Percentiles rank a stretch among this genome's conserved stretches.
Conservation (phyloP, 805 yeast species). For the Ogataea thermomethanolica region DNA sequence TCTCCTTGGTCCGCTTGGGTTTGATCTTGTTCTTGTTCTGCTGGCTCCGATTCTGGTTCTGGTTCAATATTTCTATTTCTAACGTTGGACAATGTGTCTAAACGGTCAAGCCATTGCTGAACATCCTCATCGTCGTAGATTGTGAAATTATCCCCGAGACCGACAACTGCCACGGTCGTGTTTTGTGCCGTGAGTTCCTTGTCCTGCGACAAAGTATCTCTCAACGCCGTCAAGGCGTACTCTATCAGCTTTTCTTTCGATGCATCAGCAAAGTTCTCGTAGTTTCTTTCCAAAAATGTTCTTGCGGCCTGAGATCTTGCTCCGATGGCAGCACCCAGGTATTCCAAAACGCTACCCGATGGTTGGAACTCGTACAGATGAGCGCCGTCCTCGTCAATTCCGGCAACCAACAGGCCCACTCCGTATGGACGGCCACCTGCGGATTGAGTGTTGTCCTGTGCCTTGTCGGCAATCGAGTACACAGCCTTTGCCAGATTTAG, state of each 20-base stretch:
- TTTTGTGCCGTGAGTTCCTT: conserved; percentile 81
- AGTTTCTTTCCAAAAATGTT: conserved; percentile 87
- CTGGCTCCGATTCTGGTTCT: conserved; percentile 30
- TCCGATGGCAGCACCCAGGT: conserved; percentile 93
- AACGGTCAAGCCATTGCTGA: conserved; percentile 72
- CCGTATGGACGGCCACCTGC: conserved; percentile 98
- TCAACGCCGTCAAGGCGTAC: conserved; percentile 83
- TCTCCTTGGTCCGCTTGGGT: conserved; percentile 11
- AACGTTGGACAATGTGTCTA: conserved; percentile 62
- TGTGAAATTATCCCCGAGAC: conserved; percentile 64
- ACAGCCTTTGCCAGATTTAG: conserved; percentile 82
- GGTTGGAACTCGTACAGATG: conserved; percentile 95
- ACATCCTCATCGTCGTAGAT: conserved; percentile 86
- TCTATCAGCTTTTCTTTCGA: conserved; percentile 71
- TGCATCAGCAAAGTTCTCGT: conserved; percentile 60
- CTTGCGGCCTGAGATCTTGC: conserved; percentile 98
- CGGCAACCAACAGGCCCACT: conserved; percentile 87
- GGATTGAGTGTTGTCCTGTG: conserved; percentile 93
- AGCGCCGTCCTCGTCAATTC: conserved; percentile 91
- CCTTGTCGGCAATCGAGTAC: conserved; percentile 86
- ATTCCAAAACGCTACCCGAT: conserved; percentile 88
- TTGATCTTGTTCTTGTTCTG: conserved; percentile 4
- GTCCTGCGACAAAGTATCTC: conserved; percentile 93
- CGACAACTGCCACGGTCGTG: conserved; percentile 92
- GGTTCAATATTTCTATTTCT: conserved; percentile 42